Base-by-base conservation (phyloP, 352 stramenopile species). In the Phytophthora litchii region DNA sequence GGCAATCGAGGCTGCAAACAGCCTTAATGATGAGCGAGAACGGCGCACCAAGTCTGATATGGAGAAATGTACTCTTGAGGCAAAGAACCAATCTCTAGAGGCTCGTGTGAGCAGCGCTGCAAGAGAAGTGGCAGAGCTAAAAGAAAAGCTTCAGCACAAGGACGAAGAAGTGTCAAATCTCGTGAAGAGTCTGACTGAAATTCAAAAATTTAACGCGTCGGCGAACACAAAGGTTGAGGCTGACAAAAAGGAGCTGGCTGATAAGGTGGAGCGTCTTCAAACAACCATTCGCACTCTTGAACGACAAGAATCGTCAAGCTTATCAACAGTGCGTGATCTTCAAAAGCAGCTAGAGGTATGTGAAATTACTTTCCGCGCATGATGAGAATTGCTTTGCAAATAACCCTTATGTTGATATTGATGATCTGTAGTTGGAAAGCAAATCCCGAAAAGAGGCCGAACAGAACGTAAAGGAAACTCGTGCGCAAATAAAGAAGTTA, bases 171-270 rank as follows among this genome's bases (percentile, higher is more conserved):
- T 88, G 0, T 85, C 78, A 1, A 79, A 79, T 29, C 64, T 90
- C 13, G 71, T 91, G 12, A 80, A 74, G 25, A 91, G 69, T 54
- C 66, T 91, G 59, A 88, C 79, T 13, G 78, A 93, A 42, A 91
- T 91, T 31, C 84, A 91, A 29, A 90, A 87, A 40, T 77, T 91
- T 57, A 87, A 83, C 20, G 73, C 76, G 7, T 75, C 73, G 43
- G 72, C 82, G 14, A 91, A 69, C 41, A 76, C 65, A 12, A 89
- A 90, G 54, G 51, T 88, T 31, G 80, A 90, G 53, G 62, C 55
- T 4, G 81, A 93, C 48, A 91, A 93, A 35, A 88, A 78, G 35
- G 74, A 88, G 25, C 59, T 93, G 17, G 38, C 68, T 1, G 69
- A 84, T 10, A 91, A 90, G 55, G 67, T 91, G 11, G 74, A 87